Evolutionary conservation across 2,329 filamentous ascomycete genomes (phyloP).

Genomic region (Talaromyces sp.): DNA sequence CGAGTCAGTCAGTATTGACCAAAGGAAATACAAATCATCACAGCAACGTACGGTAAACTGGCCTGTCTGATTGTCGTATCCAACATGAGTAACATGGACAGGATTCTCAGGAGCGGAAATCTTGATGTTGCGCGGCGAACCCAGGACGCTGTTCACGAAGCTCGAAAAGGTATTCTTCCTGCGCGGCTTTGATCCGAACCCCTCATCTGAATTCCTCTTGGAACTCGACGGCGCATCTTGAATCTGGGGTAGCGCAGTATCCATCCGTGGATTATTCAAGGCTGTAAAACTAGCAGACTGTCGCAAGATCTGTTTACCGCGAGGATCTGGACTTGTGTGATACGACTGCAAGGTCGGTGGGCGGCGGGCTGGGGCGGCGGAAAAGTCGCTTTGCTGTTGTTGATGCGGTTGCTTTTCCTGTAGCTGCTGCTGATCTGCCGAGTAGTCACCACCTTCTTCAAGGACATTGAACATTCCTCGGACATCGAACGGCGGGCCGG

Average conservation of each 20-base stretch:
- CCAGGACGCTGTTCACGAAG: slow-evolving; percentile 78
- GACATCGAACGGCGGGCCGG: slow-evolving; percentile 42
- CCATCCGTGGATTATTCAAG: slow-evolving; percentile 47
- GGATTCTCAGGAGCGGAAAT: slow-evolving; percentile 98
- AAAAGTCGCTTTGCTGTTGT: slow-evolving; percentile 27
- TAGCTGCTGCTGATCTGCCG: slow-evolving; percentile 23
- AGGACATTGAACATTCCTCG: slow-evolving; percentile 44
- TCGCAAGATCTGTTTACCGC: slow-evolving; percentile 56
- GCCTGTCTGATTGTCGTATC: slow-evolving; percentile 92
- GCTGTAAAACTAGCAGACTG: slow-evolving; percentile 64
- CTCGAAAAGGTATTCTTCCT: slow-evolving; percentile 84
- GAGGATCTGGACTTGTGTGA: slow-evolving; percentile 54
- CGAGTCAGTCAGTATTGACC: slow-evolving; percentile 12
- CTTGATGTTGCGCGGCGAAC: slow-evolving; percentile 81
- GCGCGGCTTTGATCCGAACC: slow-evolving; percentile 59
- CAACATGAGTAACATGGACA: slow-evolving; percentile 95
- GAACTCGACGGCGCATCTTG: slow-evolving; percentile 53
- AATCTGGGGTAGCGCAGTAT: slow-evolving; percentile 43
- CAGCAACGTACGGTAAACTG: slow-evolving; percentile 73
- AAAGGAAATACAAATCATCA: background rate
- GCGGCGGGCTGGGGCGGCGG: slow-evolving; percentile 32
- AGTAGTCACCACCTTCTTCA: slow-evolving; percentile 33
- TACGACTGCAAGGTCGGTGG: slow-evolving; percentile 45
- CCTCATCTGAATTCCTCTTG: slow-evolving; percentile 78
- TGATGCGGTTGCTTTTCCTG: background rate